A percentile compares a stretch with the other conserved stretches of the same genome.
Conservation (phyloP, 208 protist genomes). For the Crithidia mellificae region DNA sequence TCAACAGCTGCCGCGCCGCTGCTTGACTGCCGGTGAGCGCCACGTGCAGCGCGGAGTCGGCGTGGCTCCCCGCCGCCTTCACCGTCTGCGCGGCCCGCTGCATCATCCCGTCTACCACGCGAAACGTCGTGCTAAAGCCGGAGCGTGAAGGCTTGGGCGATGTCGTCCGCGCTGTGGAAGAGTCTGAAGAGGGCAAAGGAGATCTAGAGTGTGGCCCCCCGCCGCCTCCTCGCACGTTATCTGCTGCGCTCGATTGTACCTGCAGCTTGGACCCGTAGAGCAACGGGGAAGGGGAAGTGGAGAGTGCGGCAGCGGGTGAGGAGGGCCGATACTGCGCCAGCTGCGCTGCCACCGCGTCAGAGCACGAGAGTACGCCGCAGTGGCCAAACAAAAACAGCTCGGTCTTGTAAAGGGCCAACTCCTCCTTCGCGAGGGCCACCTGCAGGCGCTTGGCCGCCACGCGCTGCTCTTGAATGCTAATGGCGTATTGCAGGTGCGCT, state of each 20-base stretch:
- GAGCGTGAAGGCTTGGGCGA: conserved; percentile 13
- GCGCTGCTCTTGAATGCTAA: conserved; percentile 38
- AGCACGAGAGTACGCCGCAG: conserved; percentile 52
- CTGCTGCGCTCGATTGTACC: no score
- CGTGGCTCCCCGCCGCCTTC: conserved; percentile 37
- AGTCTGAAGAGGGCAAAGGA: no score
- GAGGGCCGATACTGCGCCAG: neutral
- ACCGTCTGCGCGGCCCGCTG: conserved; percentile 37
- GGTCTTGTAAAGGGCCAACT: conserved; percentile 73
- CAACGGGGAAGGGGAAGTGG: neutral
- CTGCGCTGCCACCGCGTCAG: conserved; percentile 25
- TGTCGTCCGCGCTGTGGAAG: neutral
- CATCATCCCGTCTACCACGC: conserved; percentile 45
- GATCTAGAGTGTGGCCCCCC: no score
- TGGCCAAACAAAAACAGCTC: conserved; percentile 61
- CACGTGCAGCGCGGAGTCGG: conserved; percentile 33
- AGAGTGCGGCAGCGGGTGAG: neutral
- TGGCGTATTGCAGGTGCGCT: conserved; percentile 35
- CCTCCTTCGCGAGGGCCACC: conserved; percentile 79
- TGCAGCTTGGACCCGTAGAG: no score
- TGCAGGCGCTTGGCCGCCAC: conserved; percentile 46
- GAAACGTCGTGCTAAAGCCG: conserved; percentile 37
- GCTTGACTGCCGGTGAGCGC: conserved; percentile 34
- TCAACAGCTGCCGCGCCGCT: conserved; percentile 28
- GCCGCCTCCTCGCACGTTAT: neutral